Evolutionary conservation across 306 rosid genomes (phyloP).

Genomic region (Casuarina cunninghamiana): DNA sequence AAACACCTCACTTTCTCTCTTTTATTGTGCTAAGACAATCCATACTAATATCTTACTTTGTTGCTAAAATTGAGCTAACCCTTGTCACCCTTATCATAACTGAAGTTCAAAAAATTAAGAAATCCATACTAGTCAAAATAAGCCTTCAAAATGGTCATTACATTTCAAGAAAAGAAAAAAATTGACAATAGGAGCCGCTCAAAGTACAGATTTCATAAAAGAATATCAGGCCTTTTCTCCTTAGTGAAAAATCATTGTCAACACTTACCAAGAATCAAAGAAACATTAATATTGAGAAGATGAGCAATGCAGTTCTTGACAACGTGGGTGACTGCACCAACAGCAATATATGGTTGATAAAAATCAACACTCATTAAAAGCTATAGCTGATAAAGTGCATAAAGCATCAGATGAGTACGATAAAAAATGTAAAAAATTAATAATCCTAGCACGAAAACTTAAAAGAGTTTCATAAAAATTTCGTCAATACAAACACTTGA

Average conservation of each 20-base stretch:
- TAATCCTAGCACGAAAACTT: background rate
- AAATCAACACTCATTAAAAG: background rate
- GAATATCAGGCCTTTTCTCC: constrained; percentile 3
- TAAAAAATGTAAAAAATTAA: constrained; percentile 4
- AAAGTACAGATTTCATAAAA: constrained; percentile 10
- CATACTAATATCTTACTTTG: background rate
- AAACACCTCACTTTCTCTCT: background rate
- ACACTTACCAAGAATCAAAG: constrained; percentile 80
- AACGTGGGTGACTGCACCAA: constrained; percentile 75
- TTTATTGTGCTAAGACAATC: background rate
- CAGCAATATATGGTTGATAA: constrained; percentile 3
- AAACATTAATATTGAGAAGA: constrained; percentile 72
- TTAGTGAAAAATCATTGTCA: constrained; percentile 5
- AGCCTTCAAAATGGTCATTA: background rate
- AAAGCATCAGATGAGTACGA: background rate
- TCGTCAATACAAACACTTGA: background rate
- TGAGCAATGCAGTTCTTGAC: constrained; percentile 84
- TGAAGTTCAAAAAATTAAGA: background rate
- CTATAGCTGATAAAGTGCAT: constrained; percentile 8
- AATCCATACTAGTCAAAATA: background rate
- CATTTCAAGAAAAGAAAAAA: constrained; percentile 1
- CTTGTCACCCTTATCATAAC: background rate
- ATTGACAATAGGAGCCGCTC: background rate
- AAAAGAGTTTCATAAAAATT: background rate
- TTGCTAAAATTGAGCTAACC: background rate